phyloP scores from a whole-genome alignment of 2,329 filamentous ascomycete species.

The Trichoderma koningii region DNA sequence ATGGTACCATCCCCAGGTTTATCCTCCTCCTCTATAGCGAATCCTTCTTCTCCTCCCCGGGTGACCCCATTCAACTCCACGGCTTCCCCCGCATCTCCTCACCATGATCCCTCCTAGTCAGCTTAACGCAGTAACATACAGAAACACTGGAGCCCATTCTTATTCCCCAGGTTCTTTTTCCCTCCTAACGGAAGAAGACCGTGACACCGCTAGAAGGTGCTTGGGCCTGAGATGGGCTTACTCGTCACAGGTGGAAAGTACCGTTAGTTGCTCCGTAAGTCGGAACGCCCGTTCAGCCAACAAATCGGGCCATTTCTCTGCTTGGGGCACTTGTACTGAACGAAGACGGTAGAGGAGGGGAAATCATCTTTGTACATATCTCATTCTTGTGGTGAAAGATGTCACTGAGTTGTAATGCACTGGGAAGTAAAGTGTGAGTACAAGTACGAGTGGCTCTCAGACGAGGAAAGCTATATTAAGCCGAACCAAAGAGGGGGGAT shows the following conservation, averaged over 20 bases:
- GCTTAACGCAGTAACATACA: neutral
- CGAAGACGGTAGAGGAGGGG: neutral
- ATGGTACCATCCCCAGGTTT: neutral
- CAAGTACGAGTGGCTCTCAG: neutral
- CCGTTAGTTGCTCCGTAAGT: neutral
- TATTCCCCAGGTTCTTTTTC: neutral
- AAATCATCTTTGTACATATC: too few relatives aligned
- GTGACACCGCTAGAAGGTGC: neutral
- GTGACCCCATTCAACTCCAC: neutral
- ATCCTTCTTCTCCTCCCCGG: neutral
- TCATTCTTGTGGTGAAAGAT: too few relatives aligned
- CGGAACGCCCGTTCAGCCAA: neutral
- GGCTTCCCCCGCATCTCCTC: conserved; percentile 12
- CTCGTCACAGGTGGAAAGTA: neutral
- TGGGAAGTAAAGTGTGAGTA: too few relatives aligned
- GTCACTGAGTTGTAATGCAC: too few relatives aligned
- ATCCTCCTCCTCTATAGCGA: neutral
- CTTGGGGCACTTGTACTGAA: neutral
- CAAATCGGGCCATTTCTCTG: neutral
- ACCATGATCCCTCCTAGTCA: neutral
- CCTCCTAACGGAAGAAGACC: neutral
- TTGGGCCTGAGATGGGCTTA: neutral
- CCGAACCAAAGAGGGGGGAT: too few relatives aligned
- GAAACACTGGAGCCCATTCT: neutral
- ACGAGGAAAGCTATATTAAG: neutral